Evolutionary conservation across 2,329 filamentous ascomycete species (phyloP).

Genomic region (Neopestalotiopsis rosae): DNA sequence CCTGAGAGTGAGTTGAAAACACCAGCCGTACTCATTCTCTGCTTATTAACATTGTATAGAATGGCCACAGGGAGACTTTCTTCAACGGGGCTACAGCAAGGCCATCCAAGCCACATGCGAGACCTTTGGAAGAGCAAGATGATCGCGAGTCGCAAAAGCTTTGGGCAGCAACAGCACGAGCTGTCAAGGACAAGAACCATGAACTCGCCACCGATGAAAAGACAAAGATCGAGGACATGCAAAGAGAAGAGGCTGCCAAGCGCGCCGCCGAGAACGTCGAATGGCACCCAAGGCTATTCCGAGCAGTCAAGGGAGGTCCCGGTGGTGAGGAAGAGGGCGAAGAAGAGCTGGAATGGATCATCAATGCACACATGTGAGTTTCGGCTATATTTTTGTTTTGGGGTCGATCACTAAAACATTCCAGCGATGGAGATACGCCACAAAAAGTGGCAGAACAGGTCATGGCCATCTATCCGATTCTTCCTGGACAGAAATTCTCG

Average conservation of each 20-base stretch:
- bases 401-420: conserved; percentile 22
- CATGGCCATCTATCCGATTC: conserved; percentile 81
- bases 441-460: conserved; percentile 81
- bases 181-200: conserved; percentile 85
- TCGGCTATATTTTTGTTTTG: conserved; percentile 12
- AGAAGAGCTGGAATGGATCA: conserved; percentile 93
- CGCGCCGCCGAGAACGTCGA: conserved; percentile 79
- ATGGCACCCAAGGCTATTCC: conserved; percentile 89
- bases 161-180: conserved; percentile 82
- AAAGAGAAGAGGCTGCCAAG: conserved; percentile 85
- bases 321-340: conserved; percentile 79
- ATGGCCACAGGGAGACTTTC: conserved; percentile 84
- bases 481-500: conserved; percentile 73
- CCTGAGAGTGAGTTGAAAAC: conserved; percentile 62
- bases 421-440: conserved; percentile 64
- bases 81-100: conserved; percentile 85
- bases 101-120: conserved; percentile 73
- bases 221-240: conserved; percentile 91
- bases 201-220: conserved; percentile 92
- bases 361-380: conserved; percentile 80
- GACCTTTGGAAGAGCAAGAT: conserved; percentile 84
- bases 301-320: conserved; percentile 72
- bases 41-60: conserved; percentile 57
- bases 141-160: conserved; percentile 89
- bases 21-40: no score